A percentile compares a stretch with the other conserved stretches of the same genome.
Conservation (phyloP, 1,284 basidiomycete genomes). For the Dichomitus squalens region DNA sequence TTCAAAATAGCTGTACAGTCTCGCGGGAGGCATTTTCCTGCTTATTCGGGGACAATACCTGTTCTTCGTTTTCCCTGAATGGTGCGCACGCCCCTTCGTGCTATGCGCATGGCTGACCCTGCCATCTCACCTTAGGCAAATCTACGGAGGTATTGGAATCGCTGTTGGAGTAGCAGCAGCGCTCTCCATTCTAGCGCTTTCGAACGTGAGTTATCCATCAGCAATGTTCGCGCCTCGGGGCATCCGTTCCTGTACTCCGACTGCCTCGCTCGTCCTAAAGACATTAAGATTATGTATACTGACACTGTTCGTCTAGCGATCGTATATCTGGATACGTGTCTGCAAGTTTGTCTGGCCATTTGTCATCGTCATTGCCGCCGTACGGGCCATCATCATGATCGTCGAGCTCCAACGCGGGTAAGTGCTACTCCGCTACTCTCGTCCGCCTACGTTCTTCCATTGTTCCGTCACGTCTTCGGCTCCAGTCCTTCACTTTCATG, state of each 20-base stretch:
- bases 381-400: slow-evolving; percentile 77
- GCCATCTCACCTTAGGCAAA: slow-evolving; percentile 49
- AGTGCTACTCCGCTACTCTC: slow-evolving; percentile 29
- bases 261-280: not conserved
- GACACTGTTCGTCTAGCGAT: slow-evolving; percentile 46
- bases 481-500: not conserved
- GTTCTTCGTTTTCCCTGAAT: slow-evolving; percentile 74
- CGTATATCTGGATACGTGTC: slow-evolving; percentile 72
- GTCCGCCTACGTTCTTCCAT: slow-evolving; percentile 5
- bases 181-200: slow-evolving; percentile 65
- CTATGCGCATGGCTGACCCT: slow-evolving; percentile 1
- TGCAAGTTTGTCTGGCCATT: slow-evolving; percentile 76
- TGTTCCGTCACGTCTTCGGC: slow-evolving; percentile 11
- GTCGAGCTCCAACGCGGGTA: slow-evolving; percentile 71
- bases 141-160: slow-evolving; percentile 75
- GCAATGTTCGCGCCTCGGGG: not conserved
- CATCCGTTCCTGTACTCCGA: not conserved
- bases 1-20: slow-evolving; percentile 58
- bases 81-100: slow-evolving; percentile 38
- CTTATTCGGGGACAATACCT: slow-evolving; percentile 66
- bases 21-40: slow-evolving; percentile 70
- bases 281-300: not conserved
- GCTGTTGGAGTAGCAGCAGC: slow-evolving; percentile 57
- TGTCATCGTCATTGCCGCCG: slow-evolving; percentile 63
- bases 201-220: slow-evolving; percentile 53